These are phyloP conservation scores for Macrolepiota dolichaula DNA, from an alignment of 768 basidiomycete genomes.

Conservation along the genomic window DNA sequence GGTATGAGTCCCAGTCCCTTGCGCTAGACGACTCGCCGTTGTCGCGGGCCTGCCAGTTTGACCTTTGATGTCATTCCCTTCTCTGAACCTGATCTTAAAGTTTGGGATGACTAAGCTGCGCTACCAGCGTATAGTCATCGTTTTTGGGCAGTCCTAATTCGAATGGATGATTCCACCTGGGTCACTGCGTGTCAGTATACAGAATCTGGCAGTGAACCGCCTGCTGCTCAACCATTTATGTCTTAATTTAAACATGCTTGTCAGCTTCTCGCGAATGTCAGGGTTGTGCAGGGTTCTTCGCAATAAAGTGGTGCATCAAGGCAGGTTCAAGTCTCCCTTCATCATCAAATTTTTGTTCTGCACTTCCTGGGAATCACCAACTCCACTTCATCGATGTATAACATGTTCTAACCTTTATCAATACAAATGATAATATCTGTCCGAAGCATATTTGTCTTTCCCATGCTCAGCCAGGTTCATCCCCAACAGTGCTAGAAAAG, in stretches of 20 bases:
- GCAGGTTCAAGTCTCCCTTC: neutral
- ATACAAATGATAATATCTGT: neutral
- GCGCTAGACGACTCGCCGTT: neutral
- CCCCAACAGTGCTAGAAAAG: neutral
- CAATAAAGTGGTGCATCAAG: neutral
- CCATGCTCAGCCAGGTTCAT: constrained; percentile 7
- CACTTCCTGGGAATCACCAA: neutral
- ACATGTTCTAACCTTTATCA: neutral
- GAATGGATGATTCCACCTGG: neutral
- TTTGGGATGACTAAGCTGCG: neutral
- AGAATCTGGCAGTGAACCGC: no score
- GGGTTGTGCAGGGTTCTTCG: neutral
- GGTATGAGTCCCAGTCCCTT: neutral
- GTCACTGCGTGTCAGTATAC: no score
- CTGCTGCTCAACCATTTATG: no score
- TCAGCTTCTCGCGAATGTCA: neutral
- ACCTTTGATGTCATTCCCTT: neutral
- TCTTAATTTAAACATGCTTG: neutral
- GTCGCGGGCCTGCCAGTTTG: neutral
- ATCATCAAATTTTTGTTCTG: neutral
- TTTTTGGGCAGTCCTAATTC: neutral
- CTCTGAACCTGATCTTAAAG: neutral
- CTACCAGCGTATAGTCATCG: neutral
- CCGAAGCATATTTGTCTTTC: neutral
- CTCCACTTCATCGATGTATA: constrained; percentile 7